These are phyloP conservation scores for Eucalyptus polyanthemos DNA, from an alignment of 345 rosid species.

Conservation along the genomic window DNA sequence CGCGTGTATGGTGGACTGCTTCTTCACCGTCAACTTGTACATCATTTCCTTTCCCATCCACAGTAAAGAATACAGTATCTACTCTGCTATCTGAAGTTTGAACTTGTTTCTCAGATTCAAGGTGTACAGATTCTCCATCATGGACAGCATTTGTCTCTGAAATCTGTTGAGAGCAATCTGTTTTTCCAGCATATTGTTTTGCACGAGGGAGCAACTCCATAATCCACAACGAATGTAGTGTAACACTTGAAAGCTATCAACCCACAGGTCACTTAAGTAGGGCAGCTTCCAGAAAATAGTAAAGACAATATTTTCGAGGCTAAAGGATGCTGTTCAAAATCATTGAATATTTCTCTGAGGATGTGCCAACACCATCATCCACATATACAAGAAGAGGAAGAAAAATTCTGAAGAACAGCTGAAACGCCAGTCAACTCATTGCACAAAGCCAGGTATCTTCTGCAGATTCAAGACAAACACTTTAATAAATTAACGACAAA, in stretches of 20 bases:
- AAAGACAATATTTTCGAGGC: background rate
- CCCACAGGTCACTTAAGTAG: background rate
- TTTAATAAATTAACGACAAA: background rate
- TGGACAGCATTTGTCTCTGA: constrained; percentile 6
- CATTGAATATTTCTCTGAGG: background rate
- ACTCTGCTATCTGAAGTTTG: constrained; percentile 15
- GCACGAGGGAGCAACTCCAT: background rate
- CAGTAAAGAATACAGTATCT: constrained; percentile 15
- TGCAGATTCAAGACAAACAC: background rate
- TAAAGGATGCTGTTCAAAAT: background rate
- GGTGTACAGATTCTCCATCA: constrained; percentile 16
- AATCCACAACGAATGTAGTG: background rate
- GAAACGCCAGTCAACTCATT: background rate
- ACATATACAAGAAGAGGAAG: background rate
- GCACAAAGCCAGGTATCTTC: background rate
- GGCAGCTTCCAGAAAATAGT: background rate
- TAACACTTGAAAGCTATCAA: background rate
- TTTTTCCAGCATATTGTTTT: constrained; percentile 3
- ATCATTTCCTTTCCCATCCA: constrained; percentile 15
- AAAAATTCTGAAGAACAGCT: background rate
- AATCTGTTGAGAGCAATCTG: constrained; percentile 23
- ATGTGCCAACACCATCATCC: background rate
- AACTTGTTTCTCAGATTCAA: constrained; percentile 19
- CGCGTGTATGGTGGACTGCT: constrained; percentile 10
- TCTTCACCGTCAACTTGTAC: constrained; percentile 15